Evolutionary conservation across 495 filamentous ascomycete genomes (phyloP).

Genomic region (Penicillium atrosanguineum): DNA sequence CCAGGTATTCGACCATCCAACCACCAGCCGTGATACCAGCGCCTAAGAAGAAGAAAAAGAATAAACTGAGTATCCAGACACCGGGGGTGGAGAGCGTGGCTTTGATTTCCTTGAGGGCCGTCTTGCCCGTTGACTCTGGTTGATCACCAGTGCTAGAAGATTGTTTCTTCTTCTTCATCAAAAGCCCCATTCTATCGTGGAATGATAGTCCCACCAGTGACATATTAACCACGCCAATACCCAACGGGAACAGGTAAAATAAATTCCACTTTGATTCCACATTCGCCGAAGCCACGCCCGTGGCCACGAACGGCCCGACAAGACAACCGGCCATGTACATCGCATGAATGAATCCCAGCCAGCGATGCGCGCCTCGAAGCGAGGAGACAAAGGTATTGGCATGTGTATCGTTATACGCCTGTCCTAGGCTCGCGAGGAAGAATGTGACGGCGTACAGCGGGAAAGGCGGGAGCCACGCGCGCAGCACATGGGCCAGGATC

Average conservation of each 20-base stretch:
- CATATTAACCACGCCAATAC: conserved; percentile 24
- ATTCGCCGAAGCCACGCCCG: conserved; percentile 27
- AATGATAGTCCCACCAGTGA: conserved; percentile 20
- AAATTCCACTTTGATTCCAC: conserved; percentile 20
- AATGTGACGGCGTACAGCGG: conserved; percentile 29
- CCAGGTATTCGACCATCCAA: conserved; percentile 36
- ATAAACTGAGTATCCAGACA: conserved; percentile 32
- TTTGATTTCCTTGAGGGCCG: conserved; percentile 23
- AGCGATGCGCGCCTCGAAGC: conserved; percentile 27
- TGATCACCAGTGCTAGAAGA: background rate
- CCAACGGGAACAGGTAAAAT: conserved; percentile 28
- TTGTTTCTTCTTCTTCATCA: background rate
- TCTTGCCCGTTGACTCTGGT: background rate
- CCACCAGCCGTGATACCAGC: conserved; percentile 29
- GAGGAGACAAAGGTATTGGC: conserved; percentile 32
- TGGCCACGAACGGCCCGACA: conserved; percentile 28
- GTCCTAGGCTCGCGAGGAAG: conserved; percentile 31
- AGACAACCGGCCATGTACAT: conserved; percentile 38
- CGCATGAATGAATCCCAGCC: conserved; percentile 35
- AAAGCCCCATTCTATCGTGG: conserved; percentile 17
- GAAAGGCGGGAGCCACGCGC: conserved; percentile 30
- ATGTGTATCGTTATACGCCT: conserved; percentile 35
- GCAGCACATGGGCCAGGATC: conserved; percentile 27
- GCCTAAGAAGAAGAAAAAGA: conserved; percentile 35
- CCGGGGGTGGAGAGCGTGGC: conserved; percentile 20